A percentile compares a stretch with the other conserved stretches of the same genome.
Conservation (phyloP, 2,329 filamentous ascomycete species). For the Botrytis squamosa region DNA sequence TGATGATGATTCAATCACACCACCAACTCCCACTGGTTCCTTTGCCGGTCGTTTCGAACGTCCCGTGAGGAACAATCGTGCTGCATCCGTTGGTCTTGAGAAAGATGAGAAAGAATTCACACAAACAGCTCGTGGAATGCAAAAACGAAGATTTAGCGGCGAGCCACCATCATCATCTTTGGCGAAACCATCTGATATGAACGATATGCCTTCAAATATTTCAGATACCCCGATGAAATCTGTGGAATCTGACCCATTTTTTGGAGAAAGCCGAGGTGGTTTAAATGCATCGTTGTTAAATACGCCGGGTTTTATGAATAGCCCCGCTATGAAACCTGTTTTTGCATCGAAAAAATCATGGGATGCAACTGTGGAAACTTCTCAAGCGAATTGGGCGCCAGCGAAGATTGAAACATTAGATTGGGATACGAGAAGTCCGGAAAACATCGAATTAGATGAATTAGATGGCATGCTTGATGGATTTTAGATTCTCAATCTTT, state of each 20-base stretch:
- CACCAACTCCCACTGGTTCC: conserved; percentile 61
- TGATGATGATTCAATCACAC: conserved; percentile 62
- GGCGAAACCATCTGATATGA: conserved; percentile 44
- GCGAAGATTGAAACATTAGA: conserved; percentile 48
- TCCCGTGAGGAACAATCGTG: conserved; percentile 61
- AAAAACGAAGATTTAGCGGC: conserved; percentile 55
- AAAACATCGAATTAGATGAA: conserved; percentile 89
- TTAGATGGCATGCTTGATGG: conserved; percentile 82
- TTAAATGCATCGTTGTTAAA: conserved; percentile 23
- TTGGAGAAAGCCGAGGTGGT: conserved; percentile 38
- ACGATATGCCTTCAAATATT: conserved; percentile 19
- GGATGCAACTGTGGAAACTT: conserved; percentile 39
- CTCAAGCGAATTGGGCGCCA: conserved; percentile 25
- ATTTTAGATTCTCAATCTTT: conserved; percentile 40
- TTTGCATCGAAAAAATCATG: conserved; percentile 48
- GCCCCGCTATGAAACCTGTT: conserved; percentile 54
- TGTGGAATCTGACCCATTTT: conserved; percentile 35
- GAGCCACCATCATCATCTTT: conserved; percentile 53
- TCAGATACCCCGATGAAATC: conserved; percentile 32
- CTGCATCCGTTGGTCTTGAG: conserved; percentile 85
- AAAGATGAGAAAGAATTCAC: conserved; percentile 97
- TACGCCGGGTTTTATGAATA: conserved; percentile 43
- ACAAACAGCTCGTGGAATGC: conserved; percentile 82
- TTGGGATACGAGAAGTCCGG: conserved; percentile 68
- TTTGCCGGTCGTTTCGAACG: conserved; percentile 52